Base-by-base conservation (phyloP, 768 basidiomycete species). In the Pleurotus platypus region DNA sequence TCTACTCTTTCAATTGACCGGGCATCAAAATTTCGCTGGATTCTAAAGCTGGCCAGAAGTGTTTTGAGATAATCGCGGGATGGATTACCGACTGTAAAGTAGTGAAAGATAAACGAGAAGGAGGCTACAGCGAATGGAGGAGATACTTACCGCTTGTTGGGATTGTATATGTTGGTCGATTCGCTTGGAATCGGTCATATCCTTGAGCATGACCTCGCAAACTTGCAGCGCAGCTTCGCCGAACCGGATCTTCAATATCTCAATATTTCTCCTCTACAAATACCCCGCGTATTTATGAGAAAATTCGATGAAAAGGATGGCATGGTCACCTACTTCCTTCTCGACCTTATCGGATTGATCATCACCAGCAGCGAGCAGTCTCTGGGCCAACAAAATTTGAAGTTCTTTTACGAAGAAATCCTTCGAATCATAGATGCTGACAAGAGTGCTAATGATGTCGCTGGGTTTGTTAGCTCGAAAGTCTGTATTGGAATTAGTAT, bases 131-230 rank as follows among this genome's bases (percentile, higher is more conserved):
- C 8, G 30, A 35, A 35, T 9, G 8, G 30, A 9, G 30, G 30
- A 11, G 6, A 12, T 37, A 65, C 86, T 62, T 63, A 93, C 92
- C 48, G 74, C 58, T 49, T 79, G 78, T 65, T 90, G 85, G 0
- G 85, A 79, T 62, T 96, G 92, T 1, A 98, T 83, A 67, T 90
- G 89, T n/a, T 84, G 83, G 67, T 98, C 92, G 49, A 89, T 90
- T 35, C 93, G 83, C 64, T 86, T 88, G 40, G 96, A 97, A 69
- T 98, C 94, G 2, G 92, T 89, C 85, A 98, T 90, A 69, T 99
- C 97, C 66, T 87, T 91, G 66, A 98, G 75, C 97, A 99, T 98
- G 55, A 99, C 94, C 67, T 98, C 96, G 75, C 95, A 98, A 4
- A 94, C 90, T 68, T 97, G 94, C 56, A 99, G 71, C 2, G 94